Percentiles rank a stretch among this genome's conserved stretches.
Evolutionary conservation across 352 stramenopile species (phyloP).

Genomic region (Phytophthora aleatoria): DNA sequence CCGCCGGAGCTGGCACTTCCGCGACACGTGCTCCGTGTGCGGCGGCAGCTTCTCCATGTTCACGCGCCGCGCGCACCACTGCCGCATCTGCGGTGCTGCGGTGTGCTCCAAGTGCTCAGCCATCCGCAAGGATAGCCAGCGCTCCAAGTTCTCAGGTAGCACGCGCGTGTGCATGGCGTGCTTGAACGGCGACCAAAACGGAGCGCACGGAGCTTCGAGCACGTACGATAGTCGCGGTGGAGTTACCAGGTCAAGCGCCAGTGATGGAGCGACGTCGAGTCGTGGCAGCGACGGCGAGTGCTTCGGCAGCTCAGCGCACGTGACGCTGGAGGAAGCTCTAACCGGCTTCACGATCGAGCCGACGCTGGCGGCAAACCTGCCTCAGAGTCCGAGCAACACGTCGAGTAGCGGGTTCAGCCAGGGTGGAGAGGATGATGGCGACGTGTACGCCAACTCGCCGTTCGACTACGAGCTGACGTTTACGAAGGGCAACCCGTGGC

Average conservation of each 20-base stretch:
- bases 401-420: constrained; percentile 42
- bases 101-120: constrained; percentile 83
- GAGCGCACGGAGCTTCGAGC: constrained; percentile 30
- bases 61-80: constrained; percentile 78
- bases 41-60: constrained; percentile 66
- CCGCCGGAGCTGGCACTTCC: constrained; percentile 58
- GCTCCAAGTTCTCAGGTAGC: constrained; percentile 38
- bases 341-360: constrained; percentile 51
- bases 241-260: constrained; percentile 30
- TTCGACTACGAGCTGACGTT: constrained; percentile 78
- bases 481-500: constrained; percentile 76
- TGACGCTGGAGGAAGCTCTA: constrained; percentile 45
- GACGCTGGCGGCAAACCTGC: constrained; percentile 27
- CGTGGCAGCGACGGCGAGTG: constrained; percentile 39
- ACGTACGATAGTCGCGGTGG: constrained; percentile 32
- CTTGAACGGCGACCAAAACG: constrained; percentile 63
- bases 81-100: constrained; percentile 68
- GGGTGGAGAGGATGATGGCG: constrained; percentile 54
- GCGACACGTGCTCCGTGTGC: constrained; percentile 71
- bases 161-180: constrained; percentile 77
- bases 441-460: constrained; percentile 56
- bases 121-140: constrained; percentile 51
- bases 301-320: constrained; percentile 39
- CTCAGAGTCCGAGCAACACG: constrained; percentile 37
- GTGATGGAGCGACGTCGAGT: constrained; percentile 30